These are phyloP conservation scores for Geosiphon pyriformis DNA, from an alignment of 192 early-diverging fungal genomes.

Conservation along the genomic window DNA sequence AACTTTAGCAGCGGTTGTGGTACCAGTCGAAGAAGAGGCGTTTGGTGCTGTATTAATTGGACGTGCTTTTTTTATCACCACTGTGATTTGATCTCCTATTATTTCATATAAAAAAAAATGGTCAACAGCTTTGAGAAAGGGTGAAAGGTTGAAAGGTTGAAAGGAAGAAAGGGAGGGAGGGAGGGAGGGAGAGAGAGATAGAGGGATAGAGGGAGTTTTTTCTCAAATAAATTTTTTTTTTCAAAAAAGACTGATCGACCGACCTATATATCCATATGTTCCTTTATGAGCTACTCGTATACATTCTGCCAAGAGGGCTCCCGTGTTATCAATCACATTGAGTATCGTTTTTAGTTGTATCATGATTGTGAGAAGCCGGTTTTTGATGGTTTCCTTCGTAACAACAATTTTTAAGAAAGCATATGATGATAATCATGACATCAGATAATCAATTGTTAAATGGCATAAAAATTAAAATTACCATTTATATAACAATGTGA, in stretches of 20 bases:
- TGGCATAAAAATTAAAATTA: too few species aligned
- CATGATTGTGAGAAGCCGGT: too few species aligned
- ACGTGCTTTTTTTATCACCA: constrained; percentile 9
- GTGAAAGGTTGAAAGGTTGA: not conserved
- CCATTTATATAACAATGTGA: too few species aligned
- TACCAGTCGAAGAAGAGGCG: not conserved
- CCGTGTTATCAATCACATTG: constrained; percentile 97
- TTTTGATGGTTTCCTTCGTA: too few species aligned
- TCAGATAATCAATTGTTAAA: too few species aligned
- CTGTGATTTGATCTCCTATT: constrained; percentile 18
- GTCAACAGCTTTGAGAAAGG: not conserved
- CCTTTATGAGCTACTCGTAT: constrained; percentile 86
- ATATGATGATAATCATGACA: too few species aligned
- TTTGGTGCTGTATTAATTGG: not conserved
- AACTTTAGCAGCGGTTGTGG: constrained; percentile 14
- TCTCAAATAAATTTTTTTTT: too few species aligned
- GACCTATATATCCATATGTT: constrained; percentile 60
- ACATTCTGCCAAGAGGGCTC: constrained; percentile 89
- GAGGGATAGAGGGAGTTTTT: not conserved
- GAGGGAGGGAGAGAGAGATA: not conserved
- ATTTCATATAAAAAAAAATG: not conserved
- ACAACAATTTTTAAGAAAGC: too few species aligned
- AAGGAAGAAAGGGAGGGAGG: not conserved
- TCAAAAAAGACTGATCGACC: too few species aligned
- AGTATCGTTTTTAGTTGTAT: constrained; percentile 75